Percentiles rank a stretch among this genome's conserved stretches.
Conservation (phyloP, 2,329 filamentous ascomycete species). For the Alternaria viburni region DNA sequence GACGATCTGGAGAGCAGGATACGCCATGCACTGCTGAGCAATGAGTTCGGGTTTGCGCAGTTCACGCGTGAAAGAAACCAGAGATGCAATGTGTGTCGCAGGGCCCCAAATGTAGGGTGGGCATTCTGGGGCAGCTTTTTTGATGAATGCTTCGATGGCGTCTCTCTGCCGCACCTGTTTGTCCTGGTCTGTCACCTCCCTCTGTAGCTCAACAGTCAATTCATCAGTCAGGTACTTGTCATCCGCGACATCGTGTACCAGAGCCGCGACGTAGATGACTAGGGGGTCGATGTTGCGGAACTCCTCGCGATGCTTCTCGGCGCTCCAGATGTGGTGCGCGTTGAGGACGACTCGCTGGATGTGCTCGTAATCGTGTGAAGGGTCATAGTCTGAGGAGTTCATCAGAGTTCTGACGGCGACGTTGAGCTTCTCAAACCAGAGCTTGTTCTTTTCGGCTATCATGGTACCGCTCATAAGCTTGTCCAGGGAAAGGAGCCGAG, state of each 20-base stretch:
- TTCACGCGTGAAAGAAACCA: constrained; percentile 80
- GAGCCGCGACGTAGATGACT: constrained; percentile 69
- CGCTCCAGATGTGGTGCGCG: constrained; percentile 66
- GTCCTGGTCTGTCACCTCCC: constrained; percentile 40
- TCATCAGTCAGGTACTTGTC: constrained; percentile 66
- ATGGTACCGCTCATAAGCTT: background rate
- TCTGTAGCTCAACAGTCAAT: background rate
- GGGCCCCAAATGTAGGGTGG: constrained; percentile 62
- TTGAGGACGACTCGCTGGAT: constrained; percentile 76
- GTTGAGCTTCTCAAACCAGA: constrained; percentile 39
- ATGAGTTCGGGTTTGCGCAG: constrained; percentile 65
- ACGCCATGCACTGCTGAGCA: constrained; percentile 57
- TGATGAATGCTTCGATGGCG: constrained; percentile 24
- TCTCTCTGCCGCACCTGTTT: constrained; percentile 58
- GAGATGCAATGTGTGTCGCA: constrained; percentile 72
- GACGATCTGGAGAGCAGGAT: constrained; percentile 77
- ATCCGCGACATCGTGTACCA: constrained; percentile 78
- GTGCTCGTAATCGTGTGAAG: constrained; percentile 84
- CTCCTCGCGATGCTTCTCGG: constrained; percentile 48
- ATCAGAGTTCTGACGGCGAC: constrained; percentile 21
- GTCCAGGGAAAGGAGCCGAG: background rate
- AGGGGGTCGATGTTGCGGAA: constrained; percentile 54
- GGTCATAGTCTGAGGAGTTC: constrained; percentile 80
- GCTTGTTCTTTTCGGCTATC: background rate
- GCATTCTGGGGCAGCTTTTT: background rate